phyloP scores from a whole-genome alignment of 2,329 filamentous ascomycete species.

The Zymoseptoria ardabiliae region DNA sequence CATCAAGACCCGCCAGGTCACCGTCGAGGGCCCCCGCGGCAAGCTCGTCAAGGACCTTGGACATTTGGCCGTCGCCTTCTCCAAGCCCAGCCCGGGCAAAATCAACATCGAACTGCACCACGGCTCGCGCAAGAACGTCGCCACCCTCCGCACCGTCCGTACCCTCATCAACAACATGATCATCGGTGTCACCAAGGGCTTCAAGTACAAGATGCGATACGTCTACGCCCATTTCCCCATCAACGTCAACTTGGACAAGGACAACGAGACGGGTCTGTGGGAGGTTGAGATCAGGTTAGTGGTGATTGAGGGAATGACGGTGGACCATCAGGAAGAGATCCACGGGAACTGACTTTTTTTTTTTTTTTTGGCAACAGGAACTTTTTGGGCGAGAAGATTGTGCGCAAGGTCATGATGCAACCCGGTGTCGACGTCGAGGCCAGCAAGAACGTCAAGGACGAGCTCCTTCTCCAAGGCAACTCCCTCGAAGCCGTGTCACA shows the following conservation, averaged over 20 bases:
- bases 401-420: constrained; percentile 84
- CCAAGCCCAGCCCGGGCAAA: constrained; percentile 71
- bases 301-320: background rate
- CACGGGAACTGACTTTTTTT: constrained; percentile 16
- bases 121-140: constrained; percentile 94
- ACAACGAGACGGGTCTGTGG: constrained; percentile 75
- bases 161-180: constrained; percentile 98
- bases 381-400: constrained; percentile 99
- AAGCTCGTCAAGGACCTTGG: constrained; percentile 96
- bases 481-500: constrained; percentile 96
- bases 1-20: constrained; percentile 96
- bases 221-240: constrained; percentile 99
- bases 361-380: constrained; percentile 60
- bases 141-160: constrained; percentile 94
- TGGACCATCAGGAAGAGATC: background rate
- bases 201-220: constrained; percentile 99
- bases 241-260: constrained; percentile 99
- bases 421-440: constrained; percentile 82
- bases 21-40: constrained; percentile 94
- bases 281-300: constrained; percentile 96
- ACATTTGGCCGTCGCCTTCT: constrained; percentile 95
- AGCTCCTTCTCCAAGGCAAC: constrained; percentile 89
- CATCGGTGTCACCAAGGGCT: constrained; percentile 96
- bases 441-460: constrained; percentile 93
- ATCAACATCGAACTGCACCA: constrained; percentile 99